These are phyloP conservation scores for Trichosporon sp. DNA, from an alignment of 1,284 basidiomycete genomes.

Conservation along the genomic window DNA sequence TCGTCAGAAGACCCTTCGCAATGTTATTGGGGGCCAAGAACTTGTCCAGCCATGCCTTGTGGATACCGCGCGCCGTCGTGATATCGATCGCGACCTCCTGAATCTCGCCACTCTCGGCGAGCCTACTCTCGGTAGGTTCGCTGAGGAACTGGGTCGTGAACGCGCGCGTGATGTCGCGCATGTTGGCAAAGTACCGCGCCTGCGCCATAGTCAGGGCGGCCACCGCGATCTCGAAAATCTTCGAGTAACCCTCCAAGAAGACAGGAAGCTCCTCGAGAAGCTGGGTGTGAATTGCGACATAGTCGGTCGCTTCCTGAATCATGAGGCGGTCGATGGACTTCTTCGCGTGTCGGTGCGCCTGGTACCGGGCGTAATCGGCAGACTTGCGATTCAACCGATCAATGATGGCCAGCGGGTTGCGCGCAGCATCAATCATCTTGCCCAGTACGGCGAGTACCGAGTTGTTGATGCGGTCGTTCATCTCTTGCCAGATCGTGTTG, in stretches of 20 bases:
- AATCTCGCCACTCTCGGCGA: conserved; percentile 20
- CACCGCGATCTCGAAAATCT: conserved; percentile 51
- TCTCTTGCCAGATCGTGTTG: conserved; percentile 40
- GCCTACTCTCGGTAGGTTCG: conserved; percentile 24
- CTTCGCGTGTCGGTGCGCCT: conserved; percentile 37
- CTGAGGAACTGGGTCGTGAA: conserved; percentile 33
- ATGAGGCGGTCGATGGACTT: conserved; percentile 42
- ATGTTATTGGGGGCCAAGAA: conserved; percentile 26
- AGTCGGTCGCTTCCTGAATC: conserved; percentile 51
- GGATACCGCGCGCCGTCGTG: conserved; percentile 27
- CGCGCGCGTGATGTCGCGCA: conserved; percentile 35
- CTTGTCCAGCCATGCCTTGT: conserved; percentile 29
- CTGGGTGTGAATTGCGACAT: conserved; percentile 56
- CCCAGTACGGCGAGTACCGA: conserved; percentile 50
- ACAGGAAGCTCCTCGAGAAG: conserved; percentile 55
- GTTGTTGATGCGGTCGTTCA: conserved; percentile 47
- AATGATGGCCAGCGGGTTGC: conserved; percentile 53
- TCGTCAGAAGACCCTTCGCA: conserved; percentile 20
- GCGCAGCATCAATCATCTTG: conserved; percentile 45
- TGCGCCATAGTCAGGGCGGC: conserved; percentile 49
- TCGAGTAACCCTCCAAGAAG: conserved; percentile 51
- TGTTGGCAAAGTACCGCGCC: conserved; percentile 39
- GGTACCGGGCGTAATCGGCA: conserved; percentile 51
- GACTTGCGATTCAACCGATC: conserved; percentile 45
- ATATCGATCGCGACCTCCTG: conserved; percentile 25